phyloP scores from a whole-genome alignment of 768 basidiomycete genomes.

The Suillus spraguei region DNA sequence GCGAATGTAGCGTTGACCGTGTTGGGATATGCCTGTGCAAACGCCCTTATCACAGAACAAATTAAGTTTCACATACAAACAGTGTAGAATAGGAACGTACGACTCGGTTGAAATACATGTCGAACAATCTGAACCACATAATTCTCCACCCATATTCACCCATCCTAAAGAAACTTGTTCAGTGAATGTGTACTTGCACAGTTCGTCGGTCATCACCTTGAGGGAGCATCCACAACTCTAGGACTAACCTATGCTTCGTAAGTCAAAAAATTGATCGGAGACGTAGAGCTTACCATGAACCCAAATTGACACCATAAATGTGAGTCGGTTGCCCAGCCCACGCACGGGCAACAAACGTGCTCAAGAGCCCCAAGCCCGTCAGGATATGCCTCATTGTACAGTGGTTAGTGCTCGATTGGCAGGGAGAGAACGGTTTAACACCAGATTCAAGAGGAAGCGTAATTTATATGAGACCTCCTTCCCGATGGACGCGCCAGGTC shows the following conservation, averaged over 20 bases:
- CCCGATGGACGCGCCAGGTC: neutral
- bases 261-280: slow-evolving; percentile 5
- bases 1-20: slow-evolving; percentile 61
- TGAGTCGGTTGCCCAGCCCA: slow-evolving; percentile 37
- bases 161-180: slow-evolving; percentile 49
- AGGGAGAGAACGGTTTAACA: neutral
- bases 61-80: neutral
- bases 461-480: neutral
- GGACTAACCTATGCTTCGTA: slow-evolving; percentile 56
- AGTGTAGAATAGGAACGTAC: slow-evolving; percentile 35
- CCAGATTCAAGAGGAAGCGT: neutral
- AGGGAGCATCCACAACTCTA: slow-evolving; percentile 86
- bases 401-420: neutral
- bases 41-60: slow-evolving; percentile 36
- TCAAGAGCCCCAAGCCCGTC: slow-evolving; percentile 17
- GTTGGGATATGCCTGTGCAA: slow-evolving; percentile 59
- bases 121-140: slow-evolving; percentile 54
- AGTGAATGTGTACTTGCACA: neutral
- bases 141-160: slow-evolving; percentile 71
- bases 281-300: slow-evolving; percentile 52
- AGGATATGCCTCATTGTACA: slow-evolving; percentile 23
- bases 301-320: slow-evolving; percentile 74
- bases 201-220: slow-evolving; percentile 40
- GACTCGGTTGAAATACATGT: slow-evolving; percentile 70
- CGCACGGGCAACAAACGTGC: slow-evolving; percentile 19